Base-by-base conservation (phyloP, 2,329 filamentous ascomycete genomes). In the Colletotrichum tropicicola region DNA sequence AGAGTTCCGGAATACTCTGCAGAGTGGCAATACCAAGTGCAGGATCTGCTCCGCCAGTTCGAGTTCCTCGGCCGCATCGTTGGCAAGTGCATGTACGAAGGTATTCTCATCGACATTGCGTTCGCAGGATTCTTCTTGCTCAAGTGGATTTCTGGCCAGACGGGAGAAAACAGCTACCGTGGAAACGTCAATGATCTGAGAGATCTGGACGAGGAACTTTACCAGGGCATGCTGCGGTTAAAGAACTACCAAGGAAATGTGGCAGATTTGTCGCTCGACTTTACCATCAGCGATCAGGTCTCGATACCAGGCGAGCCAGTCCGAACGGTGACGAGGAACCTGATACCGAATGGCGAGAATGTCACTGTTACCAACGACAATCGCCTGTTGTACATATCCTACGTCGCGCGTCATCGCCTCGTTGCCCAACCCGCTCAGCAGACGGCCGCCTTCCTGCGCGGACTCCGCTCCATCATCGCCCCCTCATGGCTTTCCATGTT, bases 401-500 rank as follows among this genome's bases (percentile, higher is more conserved):
- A 94, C 74, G 91, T 98, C 65, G 93, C 93, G 10, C 90, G 92
- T 10, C 94, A 98, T 75, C 91, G 94, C 10, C 88, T 99, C 0
- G 89, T 94, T 59, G 84, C 87, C 2, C 96, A 98, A 73, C 92
- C 93, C 1, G 86, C 87, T 52, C 80, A 84, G n/a, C 94, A 98
- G 73, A 98, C 94, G 1, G 86, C 89, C 21, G 93, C 94, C 1
- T 99, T 99, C 76, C 85, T 99, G 7, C 89, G 89, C 59, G 96
- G 96, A 0, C 87, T 99, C 1, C 89, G 92, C 21, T 85, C 90
- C 68, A 97, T 99, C 73, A 96, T 99, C 69, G 91, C 94, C 63
- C 94, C 95, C 0, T 88, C 89, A 4, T 99, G 96, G 96, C 86
- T 99, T 5, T 94, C 91, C 72, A 98, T 99, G 96, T 99, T 99